Evolutionary conservation across 2,329 filamentous ascomycete species (phyloP), one percentile per base, ranked within the genome.

Genomic region (Botrytis aclada): DNA sequence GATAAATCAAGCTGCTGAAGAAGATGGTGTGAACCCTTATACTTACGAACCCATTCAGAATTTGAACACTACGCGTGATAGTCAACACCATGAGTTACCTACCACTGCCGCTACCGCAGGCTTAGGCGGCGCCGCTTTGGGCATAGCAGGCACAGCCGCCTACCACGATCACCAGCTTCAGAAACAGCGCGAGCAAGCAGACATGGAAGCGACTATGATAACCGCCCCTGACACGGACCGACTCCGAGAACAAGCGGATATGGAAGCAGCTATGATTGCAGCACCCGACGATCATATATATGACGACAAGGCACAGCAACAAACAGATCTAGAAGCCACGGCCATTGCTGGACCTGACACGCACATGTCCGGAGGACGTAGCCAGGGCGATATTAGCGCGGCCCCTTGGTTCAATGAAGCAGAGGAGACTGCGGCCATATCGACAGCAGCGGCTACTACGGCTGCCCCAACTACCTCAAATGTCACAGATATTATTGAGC

Each of bases 11-110:
- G 83, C 86, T 74, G 87, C 86, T 4, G 82, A 83, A 73, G 81
- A 87, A 75, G 87, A 89, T 74, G 87, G 87, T 10, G 83, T 89
- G 56, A 89, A 89, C 76, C 87, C 87, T 3, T 89, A 89, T 75
- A 88, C 84, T 45, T 76, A 76, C 67, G 73, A 80, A 74, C 79
- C 77, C n/a, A 77, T 80, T 74, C 61, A 75, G 29, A 73, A 75
- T 61, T 63, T 66, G 60, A 60, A 69, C 54, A 41, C 54, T 61
- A 69, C 56, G n/a, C 69, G 61, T 69, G 29, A 71, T 72, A 45
- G 61, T 62, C 60, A 41, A 43, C 54, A 37, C 37, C 61, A 47
- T 47, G 71, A 72, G 37, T 60, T 69, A 25, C 74, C 65, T 34
- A 72, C 61, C 66, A n/a, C 74, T 32, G 75, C 14, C 58, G 34